Evolutionary conservation across 768 basidiomycete genomes (phyloP), one percentile per base, ranked within the genome.

Genomic region (Boletus subcaerulescens): DNA sequence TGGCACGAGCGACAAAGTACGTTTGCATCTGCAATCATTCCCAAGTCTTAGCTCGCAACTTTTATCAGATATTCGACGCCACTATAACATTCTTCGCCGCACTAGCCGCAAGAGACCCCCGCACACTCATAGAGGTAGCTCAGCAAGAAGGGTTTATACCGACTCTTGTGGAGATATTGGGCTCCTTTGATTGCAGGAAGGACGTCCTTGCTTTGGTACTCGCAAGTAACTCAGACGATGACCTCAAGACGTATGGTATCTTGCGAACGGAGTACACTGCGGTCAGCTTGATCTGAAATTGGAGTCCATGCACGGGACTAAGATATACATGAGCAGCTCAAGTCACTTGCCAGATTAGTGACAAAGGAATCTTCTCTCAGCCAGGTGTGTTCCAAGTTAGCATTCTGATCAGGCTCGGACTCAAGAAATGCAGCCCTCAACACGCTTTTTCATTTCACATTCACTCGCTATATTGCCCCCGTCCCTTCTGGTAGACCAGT

Each of bases 31-130:
- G 15, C n/a, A 17, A 33, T 33, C 14, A 33, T 33, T 35, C 32
- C 13, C 18, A 22, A 38, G 18, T 12, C 15, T 20, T 13, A 8
- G 18, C 45, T 54, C 15, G 14, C 4, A 39, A 45, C n/a, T 5
- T 48, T 24, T 4, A 39, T 45, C 54, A 89, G 86, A 74, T 91
- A 22, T 68, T 92, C 32, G 87, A 91, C 60, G 75, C 79, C 18
- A 77, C 84, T 33, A 69, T 91, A 6, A 70, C 77, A 0, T 80
- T 87, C 57, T 89, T 89, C 57, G 74, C 78, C 12, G 78, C 83
- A 0, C 73, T 92, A 5, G 78, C 85, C 5, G 77, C 89, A 4
- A 80, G 82, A 48, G 86, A 91, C 53, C 62, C 77, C 0, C 66
- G 69, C 17, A 81, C 82, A 15, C 69, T 90, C 11, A 55, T 70